Base-by-base conservation (phyloP, 768 basidiomycete species). In the Lyophyllum semitale region DNA sequence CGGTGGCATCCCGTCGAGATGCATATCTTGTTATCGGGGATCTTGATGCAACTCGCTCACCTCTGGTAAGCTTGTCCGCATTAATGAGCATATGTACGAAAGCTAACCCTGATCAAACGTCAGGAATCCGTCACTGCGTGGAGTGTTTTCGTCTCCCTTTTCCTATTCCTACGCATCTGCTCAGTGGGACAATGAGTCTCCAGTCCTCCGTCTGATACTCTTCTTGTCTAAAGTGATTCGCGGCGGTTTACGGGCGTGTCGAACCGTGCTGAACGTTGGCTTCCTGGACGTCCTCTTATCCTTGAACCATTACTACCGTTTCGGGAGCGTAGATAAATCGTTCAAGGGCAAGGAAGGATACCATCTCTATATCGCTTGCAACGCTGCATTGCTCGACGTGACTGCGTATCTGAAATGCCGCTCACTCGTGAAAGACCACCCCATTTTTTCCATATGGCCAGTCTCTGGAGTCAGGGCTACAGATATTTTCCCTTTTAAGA, bases 221-320 rank as follows among this genome's bases (percentile, higher is more conserved):
- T 62, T 62, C 23, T 38, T 59, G 9, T 62, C 60, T 2, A 62
- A 52, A 37, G 26, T 62, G 12, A 57, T 62, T 35, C 54, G 58
- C 22, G 54, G 35, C 37, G 48, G 54, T 26, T 17, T 32, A 4
- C 9, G 15, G 20, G 37, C 52, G 8, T 62, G 60, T 18, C 47
- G 41, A 7, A 45, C 48, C 25, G 58, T 59, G 8, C 60, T 62
- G 22, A 51, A 59, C 18, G 58, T 62, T 12, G 60, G 60, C 29
- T 62, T 54, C 13, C 37, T 62, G 20, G 60, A 62, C 23, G 58
- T 59, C 17, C 44, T 62, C 8, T 29, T 62, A 4, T 53, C 60
- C 13, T 23, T 62, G 7, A 38, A 46, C 13, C 52, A 62, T 7
- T 48, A 49, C 41, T 46, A 57, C 38, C 26, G 44, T 27, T 54